Evolutionary conservation across 2,329 filamentous ascomycete genomes (phyloP).

Genomic region (Talaromyces albobiverticillius): DNA sequence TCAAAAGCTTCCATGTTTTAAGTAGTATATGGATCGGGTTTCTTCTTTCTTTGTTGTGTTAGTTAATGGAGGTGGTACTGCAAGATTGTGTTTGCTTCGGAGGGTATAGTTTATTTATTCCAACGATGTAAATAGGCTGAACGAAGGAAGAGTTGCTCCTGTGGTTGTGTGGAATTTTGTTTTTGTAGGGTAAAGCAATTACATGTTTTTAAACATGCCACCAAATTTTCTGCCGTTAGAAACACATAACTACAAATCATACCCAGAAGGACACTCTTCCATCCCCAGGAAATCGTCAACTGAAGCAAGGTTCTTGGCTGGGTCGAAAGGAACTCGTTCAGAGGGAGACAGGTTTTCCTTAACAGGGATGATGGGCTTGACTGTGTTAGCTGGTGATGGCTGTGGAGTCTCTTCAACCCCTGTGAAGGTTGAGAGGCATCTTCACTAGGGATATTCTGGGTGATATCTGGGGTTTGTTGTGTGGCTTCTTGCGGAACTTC

Average conservation of each 20-base stretch:
- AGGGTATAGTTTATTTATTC: too few relatives aligned
- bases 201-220: too few relatives aligned
- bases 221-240: too few relatives aligned
- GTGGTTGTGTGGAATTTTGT: too few relatives aligned
- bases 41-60: neutral
- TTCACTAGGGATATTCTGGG: neutral
- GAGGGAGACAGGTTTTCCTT: constrained; percentile 21
- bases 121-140: neutral
- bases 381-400: constrained; percentile 22
- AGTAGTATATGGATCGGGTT: neutral
- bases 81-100: too few relatives aligned
- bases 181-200: too few relatives aligned
- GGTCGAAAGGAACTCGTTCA: constrained; percentile 46
- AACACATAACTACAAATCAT: too few relatives aligned
- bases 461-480: neutral
- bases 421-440: neutral
- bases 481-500: neutral
- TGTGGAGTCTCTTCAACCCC: constrained; percentile 4
- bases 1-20: neutral
- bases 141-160: too few relatives aligned
- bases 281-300: too few relatives aligned
- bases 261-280: too few relatives aligned
- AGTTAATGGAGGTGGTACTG: too few relatives aligned
- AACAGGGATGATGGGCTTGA: constrained; percentile 29
- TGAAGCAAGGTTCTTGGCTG: constrained; percentile 57